phyloP scores from a whole-genome alignment of 2,329 filamentous ascomycete genomes.

The Torrubiellomyces zombiae region DNA sequence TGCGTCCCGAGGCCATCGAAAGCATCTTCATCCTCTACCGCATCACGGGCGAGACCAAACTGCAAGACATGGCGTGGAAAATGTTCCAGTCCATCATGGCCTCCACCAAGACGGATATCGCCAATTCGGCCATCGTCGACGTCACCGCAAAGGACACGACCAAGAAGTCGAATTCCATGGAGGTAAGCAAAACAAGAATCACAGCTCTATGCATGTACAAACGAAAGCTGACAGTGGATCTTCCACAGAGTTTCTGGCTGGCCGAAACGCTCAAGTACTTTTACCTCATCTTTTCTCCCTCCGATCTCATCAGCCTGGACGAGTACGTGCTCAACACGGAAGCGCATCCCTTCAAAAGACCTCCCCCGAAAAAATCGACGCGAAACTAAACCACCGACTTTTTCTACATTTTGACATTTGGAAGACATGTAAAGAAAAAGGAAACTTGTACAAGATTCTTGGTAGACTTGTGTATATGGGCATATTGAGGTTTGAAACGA shows the following conservation, averaged over 20 bases:
- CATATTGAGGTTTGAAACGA: too few relatives aligned
- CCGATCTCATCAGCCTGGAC: constrained; percentile 47
- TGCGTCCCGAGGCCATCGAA: constrained; percentile 56
- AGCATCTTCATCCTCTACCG: constrained; percentile 64
- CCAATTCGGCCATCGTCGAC: constrained; percentile 30
- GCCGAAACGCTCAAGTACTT: constrained; percentile 64
- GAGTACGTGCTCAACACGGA: constrained; percentile 46
- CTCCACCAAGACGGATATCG: constrained; percentile 27
- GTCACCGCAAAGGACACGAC: constrained; percentile 17
- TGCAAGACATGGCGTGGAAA: constrained; percentile 33
- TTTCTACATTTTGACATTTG: too few relatives aligned
- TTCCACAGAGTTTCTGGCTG: constrained; percentile 49
- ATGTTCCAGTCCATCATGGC: constrained; percentile 32
- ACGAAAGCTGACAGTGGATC: neutral
- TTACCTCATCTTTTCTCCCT: constrained; percentile 52
- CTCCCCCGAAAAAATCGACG: too few relatives aligned
- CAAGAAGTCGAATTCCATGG: constrained; percentile 40
- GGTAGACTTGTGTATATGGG: too few relatives aligned
- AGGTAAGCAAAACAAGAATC: constrained; percentile 29
- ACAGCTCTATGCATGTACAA: neutral
- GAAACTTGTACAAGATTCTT: too few relatives aligned
- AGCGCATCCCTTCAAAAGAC: constrained; percentile 24
- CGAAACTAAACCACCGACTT: too few relatives aligned
- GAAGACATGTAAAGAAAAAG: too few relatives aligned
- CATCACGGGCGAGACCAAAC: constrained; percentile 28